Base-by-base conservation (phyloP, 257 asterid species). In the Solanum pinnatisectum region DNA sequence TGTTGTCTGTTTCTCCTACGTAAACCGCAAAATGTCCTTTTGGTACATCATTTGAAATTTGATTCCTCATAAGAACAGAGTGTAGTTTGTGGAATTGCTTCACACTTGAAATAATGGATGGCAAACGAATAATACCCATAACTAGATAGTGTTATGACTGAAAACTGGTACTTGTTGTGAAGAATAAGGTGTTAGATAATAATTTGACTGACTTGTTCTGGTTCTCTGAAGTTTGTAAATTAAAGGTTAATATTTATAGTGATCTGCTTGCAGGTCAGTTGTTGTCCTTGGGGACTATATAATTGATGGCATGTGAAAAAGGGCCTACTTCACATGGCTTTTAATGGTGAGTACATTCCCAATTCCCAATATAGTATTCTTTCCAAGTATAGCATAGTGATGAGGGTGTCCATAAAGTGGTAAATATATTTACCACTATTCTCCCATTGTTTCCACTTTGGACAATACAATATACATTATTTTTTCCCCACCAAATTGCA, bases 71-170 rank as follows among this genome's bases (percentile, higher is more conserved):
- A 18, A 87, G 30, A 42, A 74, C 39, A 3, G 92, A 90, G 1
- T 90, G 89, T 78, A 90, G 76, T 67, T 89, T 85, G 85, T 89
- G 76, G 65, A 89, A 90, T 83, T 91, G 90, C 88, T 72, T 87
- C 2, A 86, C 89, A 6, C 86, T 87, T 1, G 90, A 30, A 83
- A 90, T 16, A 84, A 90, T 42, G 0, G 87, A 87, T 49, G 86
- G 86, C 44, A 90, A 56, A 37, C 92, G 90, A 52, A 52, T 52
- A 77, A 91, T 90, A 56, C 90, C 92, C 93, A 91, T 91, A 2
- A 52, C 44, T 14, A 16, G 60, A 52, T 46, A 4, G 16, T 13
- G 30, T 3, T 12, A 52, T 52, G 60, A 52, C 60, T 59, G 39
- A 39, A 22, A 40, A 52, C 60, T 52, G 9, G 9, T 52, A 15